Conservation (phyloP, 371 early-diverging fungal species). For the Actinomortierella wolfii region DNA sequence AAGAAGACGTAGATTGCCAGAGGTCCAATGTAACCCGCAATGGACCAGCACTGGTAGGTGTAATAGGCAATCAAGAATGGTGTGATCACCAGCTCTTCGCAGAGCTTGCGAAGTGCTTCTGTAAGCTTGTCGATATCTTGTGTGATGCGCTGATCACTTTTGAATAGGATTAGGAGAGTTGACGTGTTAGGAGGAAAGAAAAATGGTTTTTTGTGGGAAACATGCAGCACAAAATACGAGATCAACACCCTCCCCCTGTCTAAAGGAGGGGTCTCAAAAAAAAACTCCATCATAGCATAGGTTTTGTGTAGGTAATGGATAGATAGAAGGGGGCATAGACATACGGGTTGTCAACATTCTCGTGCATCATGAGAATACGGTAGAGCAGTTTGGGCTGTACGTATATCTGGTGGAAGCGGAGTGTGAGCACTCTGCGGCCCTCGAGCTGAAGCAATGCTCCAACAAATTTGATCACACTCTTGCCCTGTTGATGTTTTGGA, state of each 20-base stretch:
- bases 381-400: slow-evolving; percentile 66
- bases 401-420: slow-evolving; percentile 64
- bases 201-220: too few species aligned
- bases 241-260: too few species aligned
- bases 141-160: slow-evolving; percentile 86
- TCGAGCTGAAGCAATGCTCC: slow-evolving; percentile 63
- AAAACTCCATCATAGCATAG: too few species aligned
- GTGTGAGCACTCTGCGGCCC: slow-evolving; percentile 60
- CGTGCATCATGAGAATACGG: slow-evolving; percentile 55
- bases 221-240: too few species aligned
- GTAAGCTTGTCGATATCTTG: slow-evolving; percentile 88
- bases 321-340: slow-evolving; percentile 3
- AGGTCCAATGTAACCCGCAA: slow-evolving; percentile 77
- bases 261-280: too few species aligned
- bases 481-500: slow-evolving; percentile 46
- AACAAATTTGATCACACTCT: slow-evolving; percentile 59
- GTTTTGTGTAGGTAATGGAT: too few species aligned
- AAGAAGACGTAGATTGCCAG: slow-evolving; percentile 76
- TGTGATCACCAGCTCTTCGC: slow-evolving; percentile 72
- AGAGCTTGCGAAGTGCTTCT: slow-evolving; percentile 59
- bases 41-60: slow-evolving; percentile 70
- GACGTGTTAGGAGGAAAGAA: too few species aligned
- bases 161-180: too few species aligned
- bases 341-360: slow-evolving; percentile 75
- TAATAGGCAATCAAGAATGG: slow-evolving; percentile 82